Evolutionary conservation across 176 grass and related monocot genomes (phyloP).

Genomic region (Elymus sibiricus): DNA sequence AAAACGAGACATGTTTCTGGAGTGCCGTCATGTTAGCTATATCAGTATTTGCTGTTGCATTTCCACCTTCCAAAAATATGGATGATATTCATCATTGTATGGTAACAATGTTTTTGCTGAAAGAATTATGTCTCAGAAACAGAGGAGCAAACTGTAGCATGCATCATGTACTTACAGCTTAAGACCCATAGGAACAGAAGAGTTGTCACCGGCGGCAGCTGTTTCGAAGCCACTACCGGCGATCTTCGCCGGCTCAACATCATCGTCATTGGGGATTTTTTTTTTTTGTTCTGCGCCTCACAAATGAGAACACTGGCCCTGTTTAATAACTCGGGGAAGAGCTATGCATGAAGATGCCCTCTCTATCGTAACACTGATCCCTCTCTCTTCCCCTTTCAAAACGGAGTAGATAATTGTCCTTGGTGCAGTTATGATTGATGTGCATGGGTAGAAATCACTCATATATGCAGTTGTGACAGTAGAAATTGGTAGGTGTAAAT

Average conservation of each 20-base stretch:
- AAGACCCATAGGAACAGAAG: conserved; percentile 18
- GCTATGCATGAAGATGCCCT: not conserved
- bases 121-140: not conserved
- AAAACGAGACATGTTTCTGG: conserved; percentile 69
- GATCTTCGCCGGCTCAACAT: not conserved
- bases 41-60: not conserved
- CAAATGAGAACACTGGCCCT: not conserved
- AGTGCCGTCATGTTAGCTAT: conserved; percentile 49
- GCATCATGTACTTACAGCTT: not conserved
- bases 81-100: not conserved
- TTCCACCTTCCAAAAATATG: not conserved
- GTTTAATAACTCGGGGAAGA: conserved; percentile 2
- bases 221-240: not conserved
- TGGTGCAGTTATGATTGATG: conserved; percentile 5
- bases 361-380: not conserved
- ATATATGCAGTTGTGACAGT: not conserved
- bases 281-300: not conserved
- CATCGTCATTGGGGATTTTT: not conserved
- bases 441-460: not conserved
- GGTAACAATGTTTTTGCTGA: not conserved
- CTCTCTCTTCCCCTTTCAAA: too few species aligned
- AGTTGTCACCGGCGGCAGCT: not conserved
- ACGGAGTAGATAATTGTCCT: not conserved
- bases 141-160: not conserved
- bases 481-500: not conserved